Evolutionary conservation across 2,329 filamentous ascomycete genomes (phyloP).

Genomic region (Exophiala sp.): DNA sequence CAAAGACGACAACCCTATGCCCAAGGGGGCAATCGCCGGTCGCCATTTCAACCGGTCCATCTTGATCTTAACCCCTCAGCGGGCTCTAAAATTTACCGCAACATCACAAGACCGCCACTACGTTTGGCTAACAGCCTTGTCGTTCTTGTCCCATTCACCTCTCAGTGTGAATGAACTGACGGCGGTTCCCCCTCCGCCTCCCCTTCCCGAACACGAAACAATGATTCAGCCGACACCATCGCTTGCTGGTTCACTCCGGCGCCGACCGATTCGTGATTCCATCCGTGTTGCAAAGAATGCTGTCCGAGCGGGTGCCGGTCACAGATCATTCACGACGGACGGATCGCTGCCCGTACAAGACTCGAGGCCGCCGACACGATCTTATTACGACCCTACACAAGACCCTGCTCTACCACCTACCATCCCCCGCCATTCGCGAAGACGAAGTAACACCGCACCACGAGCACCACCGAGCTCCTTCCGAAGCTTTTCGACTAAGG

Average conservation of each 20-base stretch:
- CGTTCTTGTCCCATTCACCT: slow-evolving; percentile 86
- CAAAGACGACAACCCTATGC: slow-evolving; percentile 82
- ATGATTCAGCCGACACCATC: slow-evolving; percentile 27
- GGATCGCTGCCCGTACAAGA: slow-evolving; percentile 29
- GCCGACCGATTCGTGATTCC: slow-evolving; percentile 71
- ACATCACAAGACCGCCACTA: slow-evolving; percentile 78
- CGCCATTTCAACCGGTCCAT: slow-evolving; percentile 84
- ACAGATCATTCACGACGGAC: slow-evolving; percentile 37
- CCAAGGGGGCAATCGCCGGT: slow-evolving; percentile 53
- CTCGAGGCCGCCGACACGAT: slow-evolving; percentile 28
- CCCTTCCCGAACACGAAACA: slow-evolving; percentile 39
- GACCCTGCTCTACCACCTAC: slow-evolving; percentile 47
- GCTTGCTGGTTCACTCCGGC: slow-evolving; percentile 46
- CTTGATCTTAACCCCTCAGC: slow-evolving; percentile 83
- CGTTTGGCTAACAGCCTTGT: slow-evolving; percentile 87
- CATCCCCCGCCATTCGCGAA: slow-evolving; percentile 65
- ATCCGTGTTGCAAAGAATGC: slow-evolving; percentile 81
- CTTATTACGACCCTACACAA: slow-evolving; percentile 32
- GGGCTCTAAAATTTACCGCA: slow-evolving; percentile 93
- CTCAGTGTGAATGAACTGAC: slow-evolving; percentile 72
- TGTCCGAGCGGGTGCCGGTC: slow-evolving; percentile 39
- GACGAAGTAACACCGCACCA: slow-evolving; percentile 82
- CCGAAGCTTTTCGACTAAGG: slow-evolving; percentile 64
- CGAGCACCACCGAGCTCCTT: slow-evolving; percentile 65
- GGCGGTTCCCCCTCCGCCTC: slow-evolving; percentile 49